Evolutionary conservation across 2,329 filamentous ascomycete species (phyloP).

Genomic region (Xylariales sp.): DNA sequence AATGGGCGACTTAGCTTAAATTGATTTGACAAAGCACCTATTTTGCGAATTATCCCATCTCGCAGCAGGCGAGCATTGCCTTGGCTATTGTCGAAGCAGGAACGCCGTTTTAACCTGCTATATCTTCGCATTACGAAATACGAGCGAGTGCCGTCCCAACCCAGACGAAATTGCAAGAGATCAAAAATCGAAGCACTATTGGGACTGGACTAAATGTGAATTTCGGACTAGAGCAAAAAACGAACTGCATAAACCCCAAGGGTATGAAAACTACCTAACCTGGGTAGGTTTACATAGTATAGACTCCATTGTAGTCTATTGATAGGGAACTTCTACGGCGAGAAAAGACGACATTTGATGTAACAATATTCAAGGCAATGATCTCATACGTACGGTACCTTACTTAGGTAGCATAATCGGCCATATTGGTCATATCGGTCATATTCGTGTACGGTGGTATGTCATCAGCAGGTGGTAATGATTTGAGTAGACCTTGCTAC

Average conservation of each 20-base stretch:
- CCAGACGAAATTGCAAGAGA: background rate
- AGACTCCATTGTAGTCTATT: no score
- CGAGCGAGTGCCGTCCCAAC: background rate
- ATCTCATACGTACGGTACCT: no score
- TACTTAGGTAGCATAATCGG: no score
- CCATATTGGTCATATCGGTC: no score
- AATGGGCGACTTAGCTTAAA: background rate
- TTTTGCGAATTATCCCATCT: background rate
- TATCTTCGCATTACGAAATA: background rate
- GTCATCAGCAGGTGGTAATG: no score
- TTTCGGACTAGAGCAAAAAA: no score
- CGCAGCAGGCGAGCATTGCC: background rate
- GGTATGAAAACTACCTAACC: no score
- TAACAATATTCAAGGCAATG: no score
- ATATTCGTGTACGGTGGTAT: no score
- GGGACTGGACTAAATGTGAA: no score
- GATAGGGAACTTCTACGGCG: background rate
- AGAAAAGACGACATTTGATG: background rate
- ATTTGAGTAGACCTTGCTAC: background rate
- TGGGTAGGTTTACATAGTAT: no score
- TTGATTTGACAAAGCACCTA: background rate
- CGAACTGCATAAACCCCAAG: no score
- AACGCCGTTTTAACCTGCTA: background rate
- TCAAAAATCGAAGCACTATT: background rate
- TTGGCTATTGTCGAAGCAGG: background rate